Base-by-base conservation (phyloP, 345 rosid genomes). In the Salix exigua region DNA sequence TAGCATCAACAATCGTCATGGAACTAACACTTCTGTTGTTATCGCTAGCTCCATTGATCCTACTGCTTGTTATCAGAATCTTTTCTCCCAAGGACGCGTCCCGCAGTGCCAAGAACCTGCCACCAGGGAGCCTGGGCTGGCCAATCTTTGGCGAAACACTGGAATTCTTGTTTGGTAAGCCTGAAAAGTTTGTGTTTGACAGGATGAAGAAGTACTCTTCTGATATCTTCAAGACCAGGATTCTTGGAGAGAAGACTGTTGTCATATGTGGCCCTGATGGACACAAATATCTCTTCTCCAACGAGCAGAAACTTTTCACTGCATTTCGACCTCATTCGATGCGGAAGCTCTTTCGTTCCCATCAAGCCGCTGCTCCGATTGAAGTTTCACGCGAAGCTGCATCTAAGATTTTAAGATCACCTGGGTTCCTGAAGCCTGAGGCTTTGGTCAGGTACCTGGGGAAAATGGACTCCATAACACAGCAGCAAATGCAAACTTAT, bases 71-170 rank as follows among this genome's bases (percentile, higher is more conserved):
- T 23, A 23, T 58, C 23, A 10, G 63, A 64, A 3, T 75, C 31
- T 61, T 70, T n/a, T 17, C 42, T 3, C 6, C 55, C 6, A 23
- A 26, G 53, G 4, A 17, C 19, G 53, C 33, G 33, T 30, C 69
- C 28, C 48, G 4, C 4, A 21, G 31, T 7, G 28, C 46, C 61
- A 72, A 76, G 66, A 81, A 82, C 25, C 89, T 89, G 21, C 92
- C 92, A 4, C 92, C 92, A 1, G 92, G 92, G 3, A 87, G 86
- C 86, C 75, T 84, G 19, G 92, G 92, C n/a, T 89, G 88, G 89
- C 90, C 92, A 6, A 7, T 87, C 30, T 42, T 89, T 0, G 90
- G 92, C 0, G 90, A 89, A 76, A 81, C 89, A 0, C 1, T 89
- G 0, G 83, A 80, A 14, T 89, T 89, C 81, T 63, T 86, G 77